Evolutionary conservation across 2,329 filamentous ascomycete genomes (phyloP).

Genomic region (Xylariaceae sp.): DNA sequence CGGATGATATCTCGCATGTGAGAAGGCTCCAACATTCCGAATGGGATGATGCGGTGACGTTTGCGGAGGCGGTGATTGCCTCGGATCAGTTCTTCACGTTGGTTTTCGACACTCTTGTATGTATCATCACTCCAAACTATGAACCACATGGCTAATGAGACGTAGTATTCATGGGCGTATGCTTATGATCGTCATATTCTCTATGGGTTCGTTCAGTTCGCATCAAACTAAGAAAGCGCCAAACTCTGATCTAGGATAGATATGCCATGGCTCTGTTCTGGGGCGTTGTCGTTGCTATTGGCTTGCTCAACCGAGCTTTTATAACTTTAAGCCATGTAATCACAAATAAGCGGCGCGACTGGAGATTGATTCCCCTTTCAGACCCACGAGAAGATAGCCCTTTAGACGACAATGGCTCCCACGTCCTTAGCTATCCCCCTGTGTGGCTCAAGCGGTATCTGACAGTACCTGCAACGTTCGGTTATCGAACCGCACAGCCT

Average conservation of each 20-base stretch:
- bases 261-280: slow-evolving; percentile 46
- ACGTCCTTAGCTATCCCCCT: not conserved
- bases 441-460: slow-evolving; percentile 41
- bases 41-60: slow-evolving; percentile 2
- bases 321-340: not conserved
- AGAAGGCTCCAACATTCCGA: slow-evolving; percentile 37
- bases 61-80: slow-evolving; percentile 41
- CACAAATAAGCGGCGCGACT: slow-evolving; percentile 1
- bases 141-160: slow-evolving; percentile 1
- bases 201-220: slow-evolving; percentile 41
- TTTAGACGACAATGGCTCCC: not conserved
- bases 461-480: slow-evolving; percentile 47
- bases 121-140: not conserved
- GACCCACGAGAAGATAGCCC: slow-evolving; percentile 3
- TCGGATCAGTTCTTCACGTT: slow-evolving; percentile 37
- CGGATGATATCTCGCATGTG: slow-evolving; percentile 37
- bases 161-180: slow-evolving; percentile 41
- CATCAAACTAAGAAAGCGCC: too few relatives aligned
- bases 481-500: slow-evolving; percentile 46
- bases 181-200: slow-evolving; percentile 39
- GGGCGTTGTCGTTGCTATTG: slow-evolving; percentile 42
- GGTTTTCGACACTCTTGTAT: slow-evolving; percentile 45
- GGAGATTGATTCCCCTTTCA: slow-evolving; percentile 3
- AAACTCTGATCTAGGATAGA: slow-evolving; percentile 23
- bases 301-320: slow-evolving; percentile 37